phyloP scores from a whole-genome alignment of 805 yeast species.

The Ogataea degrootiae region DNA sequence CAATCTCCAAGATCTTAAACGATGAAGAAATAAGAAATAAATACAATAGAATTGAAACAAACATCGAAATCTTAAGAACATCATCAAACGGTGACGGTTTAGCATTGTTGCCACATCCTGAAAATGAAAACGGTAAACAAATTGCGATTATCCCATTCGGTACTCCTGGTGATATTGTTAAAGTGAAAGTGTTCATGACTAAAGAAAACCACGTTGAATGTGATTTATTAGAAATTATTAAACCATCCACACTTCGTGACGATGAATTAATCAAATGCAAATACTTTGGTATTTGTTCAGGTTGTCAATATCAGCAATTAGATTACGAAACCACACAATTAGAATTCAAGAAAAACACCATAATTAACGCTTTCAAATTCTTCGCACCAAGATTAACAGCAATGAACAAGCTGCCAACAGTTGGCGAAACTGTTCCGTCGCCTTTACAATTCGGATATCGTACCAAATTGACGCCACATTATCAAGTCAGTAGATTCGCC shows the following conservation, averaged over 20 bases:
- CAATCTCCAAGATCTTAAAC: constrained; percentile 61
- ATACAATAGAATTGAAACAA: constrained; percentile 47
- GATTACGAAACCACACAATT: constrained; percentile 65
- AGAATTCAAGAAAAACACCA: constrained; percentile 64
- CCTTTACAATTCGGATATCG: constrained; percentile 77
- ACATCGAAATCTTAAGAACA: constrained; percentile 53
- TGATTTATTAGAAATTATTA: constrained; percentile 50
- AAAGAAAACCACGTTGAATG: constrained; percentile 71
- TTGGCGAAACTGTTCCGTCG: constrained; percentile 49
- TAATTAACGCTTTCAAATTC: constrained; percentile 73
- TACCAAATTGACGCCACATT: constrained; percentile 95
- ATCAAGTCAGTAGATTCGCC: constrained; percentile 60
- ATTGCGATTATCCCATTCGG: constrained; percentile 82
- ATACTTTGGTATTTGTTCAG: constrained; percentile 90
- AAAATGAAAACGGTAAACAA: constrained; percentile 39
- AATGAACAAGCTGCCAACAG: constrained; percentile 47
- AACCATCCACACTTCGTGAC: constrained; percentile 40
- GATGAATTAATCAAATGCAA: constrained; percentile 64
- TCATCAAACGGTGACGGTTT: constrained; percentile 88
- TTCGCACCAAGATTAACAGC: constrained; percentile 57
- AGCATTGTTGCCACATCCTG: constrained; percentile 64
- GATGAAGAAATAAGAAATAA: constrained; percentile 41
- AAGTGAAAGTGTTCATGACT: constrained; percentile 68
- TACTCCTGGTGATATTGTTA: constrained; percentile 77
- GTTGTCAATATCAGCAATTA: constrained; percentile 87